Percentiles rank a stretch among this genome's conserved stretches.
Evolutionary conservation across 805 yeast species (phyloP).

Genomic region (Teunomyces gatunensis): DNA sequence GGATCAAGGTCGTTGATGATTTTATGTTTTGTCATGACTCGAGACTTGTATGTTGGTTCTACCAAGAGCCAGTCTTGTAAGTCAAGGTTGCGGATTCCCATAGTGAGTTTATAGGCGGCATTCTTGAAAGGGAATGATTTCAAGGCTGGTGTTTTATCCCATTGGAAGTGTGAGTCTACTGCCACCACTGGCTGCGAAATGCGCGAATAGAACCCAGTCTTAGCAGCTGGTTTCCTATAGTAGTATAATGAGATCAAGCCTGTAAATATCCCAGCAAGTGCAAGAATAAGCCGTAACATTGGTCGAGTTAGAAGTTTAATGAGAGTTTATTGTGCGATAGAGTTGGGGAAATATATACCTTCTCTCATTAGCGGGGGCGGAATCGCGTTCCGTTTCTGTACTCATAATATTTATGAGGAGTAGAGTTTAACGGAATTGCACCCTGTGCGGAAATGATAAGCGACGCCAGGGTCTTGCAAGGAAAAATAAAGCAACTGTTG

Average conservation of each 20-base stretch:
- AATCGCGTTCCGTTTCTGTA: neutral
- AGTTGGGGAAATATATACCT: neutral
- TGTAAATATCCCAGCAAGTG: neutral
- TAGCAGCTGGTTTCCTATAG: neutral
- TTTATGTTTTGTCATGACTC: constrained; percentile 24
- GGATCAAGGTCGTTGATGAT: constrained; percentile 33
- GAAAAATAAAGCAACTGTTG: too few species aligned
- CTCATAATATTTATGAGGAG: neutral
- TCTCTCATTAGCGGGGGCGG: constrained; percentile 2
- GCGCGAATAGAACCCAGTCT: neutral
- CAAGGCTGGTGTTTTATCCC: constrained; percentile 23
- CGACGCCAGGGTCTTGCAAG: neutral
- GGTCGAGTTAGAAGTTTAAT: too few species aligned
- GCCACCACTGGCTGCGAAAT: constrained; percentile 9
- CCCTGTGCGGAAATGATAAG: neutral
- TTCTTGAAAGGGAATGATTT: constrained; percentile 54
- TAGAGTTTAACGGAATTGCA: neutral
- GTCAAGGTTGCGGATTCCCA: constrained; percentile 48
- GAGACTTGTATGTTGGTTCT: constrained; percentile 32
- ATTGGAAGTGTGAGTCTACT: constrained; percentile 20
- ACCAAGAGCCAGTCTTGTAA: constrained; percentile 41
- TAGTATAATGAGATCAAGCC: neutral
- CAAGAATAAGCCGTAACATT: neutral
- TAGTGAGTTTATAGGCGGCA: constrained; percentile 57
- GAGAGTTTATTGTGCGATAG: too few species aligned